Evolutionary conservation across 2,329 filamentous ascomycete genomes (phyloP).

Genomic region (Plenodomus biglobosus): DNA sequence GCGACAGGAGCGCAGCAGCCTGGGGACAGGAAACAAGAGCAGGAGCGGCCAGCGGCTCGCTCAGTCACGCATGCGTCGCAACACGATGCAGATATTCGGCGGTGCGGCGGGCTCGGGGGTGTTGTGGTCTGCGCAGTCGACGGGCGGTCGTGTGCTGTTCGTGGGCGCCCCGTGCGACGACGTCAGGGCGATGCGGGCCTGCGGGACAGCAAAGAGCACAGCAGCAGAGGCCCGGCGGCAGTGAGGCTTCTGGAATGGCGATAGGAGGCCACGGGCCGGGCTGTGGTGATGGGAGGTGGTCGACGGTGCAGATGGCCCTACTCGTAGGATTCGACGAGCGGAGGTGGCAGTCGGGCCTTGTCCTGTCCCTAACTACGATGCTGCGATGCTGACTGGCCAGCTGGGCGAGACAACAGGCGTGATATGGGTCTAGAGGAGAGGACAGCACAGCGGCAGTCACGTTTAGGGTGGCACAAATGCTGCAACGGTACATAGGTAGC

Average conservation of each 20-base stretch:
- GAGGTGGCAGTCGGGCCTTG: conserved; percentile 30
- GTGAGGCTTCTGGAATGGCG: conserved; percentile 1
- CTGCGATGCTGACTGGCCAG: conserved; percentile 33
- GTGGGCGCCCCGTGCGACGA: conserved; percentile 38
- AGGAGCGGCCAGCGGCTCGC: conserved; percentile 15
- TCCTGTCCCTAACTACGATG: conserved; percentile 8
- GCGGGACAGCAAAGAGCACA: conserved; percentile 13
- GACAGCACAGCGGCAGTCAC: conserved; percentile 3
- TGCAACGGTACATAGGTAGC: conserved; percentile 2
- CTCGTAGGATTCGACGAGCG: conserved; percentile 29
- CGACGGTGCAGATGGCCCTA: conserved; percentile 21
- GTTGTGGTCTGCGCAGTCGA: conserved; percentile 17
- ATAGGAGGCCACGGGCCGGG: conserved; percentile 17
- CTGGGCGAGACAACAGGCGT: conserved; percentile 23
- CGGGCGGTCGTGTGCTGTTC: conserved; percentile 41
- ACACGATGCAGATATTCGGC: conserved; percentile 10
- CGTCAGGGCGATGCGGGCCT: conserved; percentile 27
- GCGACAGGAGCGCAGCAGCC: conserved; percentile 33
- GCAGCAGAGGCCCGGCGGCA: conserved; percentile 17
- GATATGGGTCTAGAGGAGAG: conserved; percentile 15
- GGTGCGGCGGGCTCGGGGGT: conserved; percentile 13
- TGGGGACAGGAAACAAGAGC: conserved; percentile 20
- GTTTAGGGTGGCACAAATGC: conserved; percentile 3
- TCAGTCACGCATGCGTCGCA: conserved; percentile 35
- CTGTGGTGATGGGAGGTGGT: conserved; percentile 21